These are phyloP conservation scores for Boletus insuetus DNA, from an alignment of 768 basidiomycete genomes.

Conservation along the genomic window DNA sequence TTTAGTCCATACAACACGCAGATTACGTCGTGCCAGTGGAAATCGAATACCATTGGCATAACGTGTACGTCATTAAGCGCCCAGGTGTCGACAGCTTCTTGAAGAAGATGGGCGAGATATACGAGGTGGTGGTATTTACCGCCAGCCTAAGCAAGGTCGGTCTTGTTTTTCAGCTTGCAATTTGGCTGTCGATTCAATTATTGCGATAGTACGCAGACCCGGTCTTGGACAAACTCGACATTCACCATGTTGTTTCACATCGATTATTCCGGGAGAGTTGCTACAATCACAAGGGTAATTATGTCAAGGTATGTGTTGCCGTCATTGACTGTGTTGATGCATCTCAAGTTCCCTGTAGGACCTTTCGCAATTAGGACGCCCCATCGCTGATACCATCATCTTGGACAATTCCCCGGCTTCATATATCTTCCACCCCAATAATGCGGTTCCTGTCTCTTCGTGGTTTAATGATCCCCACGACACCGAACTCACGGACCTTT, in stretches of 20 bases:
- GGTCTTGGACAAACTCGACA: conserved; percentile 94
- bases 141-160: conserved; percentile 94
- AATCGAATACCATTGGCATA: conserved; percentile 97
- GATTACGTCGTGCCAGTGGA: conserved; percentile 99
- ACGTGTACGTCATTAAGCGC: conserved; percentile 98
- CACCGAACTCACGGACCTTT: conserved; percentile 92
- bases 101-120: conserved; percentile 97
- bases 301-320: conserved; percentile 80
- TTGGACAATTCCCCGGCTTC: conserved; percentile 99
- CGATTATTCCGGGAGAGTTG: conserved; percentile 97
- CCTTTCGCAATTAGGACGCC: conserved; percentile 93
- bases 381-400: conserved; percentile 92
- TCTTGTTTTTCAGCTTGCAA: conserved; percentile 4
- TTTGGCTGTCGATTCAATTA: conserved; percentile 7
- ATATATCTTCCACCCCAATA: conserved; percentile 99
- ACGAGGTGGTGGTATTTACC: conserved; percentile 97
- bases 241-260: conserved; percentile 89
- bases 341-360: conserved; percentile 55
- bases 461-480: conserved; percentile 99
- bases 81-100: conserved; percentile 97
- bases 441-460: conserved; percentile 97
- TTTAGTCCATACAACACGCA: conserved; percentile 86
- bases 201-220: conserved; percentile 89
- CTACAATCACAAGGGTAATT: conserved; percentile 98
- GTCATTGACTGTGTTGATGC: background rate